Conservation (phyloP, 805 yeast genomes). For the Myxozyma vanderwaltii region DNA sequence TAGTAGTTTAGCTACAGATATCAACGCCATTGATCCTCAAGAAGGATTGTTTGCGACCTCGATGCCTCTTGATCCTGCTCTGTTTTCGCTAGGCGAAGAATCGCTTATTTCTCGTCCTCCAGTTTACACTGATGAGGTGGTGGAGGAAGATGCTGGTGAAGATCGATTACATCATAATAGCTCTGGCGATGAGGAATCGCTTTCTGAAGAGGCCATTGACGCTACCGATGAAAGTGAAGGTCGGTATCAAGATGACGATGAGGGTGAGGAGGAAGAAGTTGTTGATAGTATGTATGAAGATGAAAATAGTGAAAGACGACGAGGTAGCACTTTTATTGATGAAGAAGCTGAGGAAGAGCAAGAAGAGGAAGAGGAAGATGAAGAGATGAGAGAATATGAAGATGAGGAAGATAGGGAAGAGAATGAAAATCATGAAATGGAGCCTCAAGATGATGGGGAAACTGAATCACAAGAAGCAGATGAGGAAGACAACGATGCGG, state of each 20-base stretch:
- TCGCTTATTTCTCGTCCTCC: neutral
- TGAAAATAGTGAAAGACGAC: conserved; percentile 2
- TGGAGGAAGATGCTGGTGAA: neutral
- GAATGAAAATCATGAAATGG: neutral
- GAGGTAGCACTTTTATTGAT: conserved; percentile 2
- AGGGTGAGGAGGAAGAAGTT: conserved; percentile 9
- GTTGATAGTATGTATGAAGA: conserved; percentile 4
- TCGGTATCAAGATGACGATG: conserved; percentile 14
- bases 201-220: neutral
- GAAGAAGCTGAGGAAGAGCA: neutral
- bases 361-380: neutral
- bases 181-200: neutral
- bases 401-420: neutral
- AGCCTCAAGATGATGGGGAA: neutral
- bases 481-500: neutral
- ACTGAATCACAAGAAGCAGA: neutral
- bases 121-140: neutral
- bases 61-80: conserved; percentile 16
- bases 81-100: neutral
- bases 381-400: neutral
- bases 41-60: neutral
- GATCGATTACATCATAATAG: neutral
- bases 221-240: conserved; percentile 12
- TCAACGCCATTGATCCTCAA: neutral
- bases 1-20: neutral